Evolutionary conservation across 768 basidiomycete species (phyloP).

Genomic region (Trametes cubensis): DNA sequence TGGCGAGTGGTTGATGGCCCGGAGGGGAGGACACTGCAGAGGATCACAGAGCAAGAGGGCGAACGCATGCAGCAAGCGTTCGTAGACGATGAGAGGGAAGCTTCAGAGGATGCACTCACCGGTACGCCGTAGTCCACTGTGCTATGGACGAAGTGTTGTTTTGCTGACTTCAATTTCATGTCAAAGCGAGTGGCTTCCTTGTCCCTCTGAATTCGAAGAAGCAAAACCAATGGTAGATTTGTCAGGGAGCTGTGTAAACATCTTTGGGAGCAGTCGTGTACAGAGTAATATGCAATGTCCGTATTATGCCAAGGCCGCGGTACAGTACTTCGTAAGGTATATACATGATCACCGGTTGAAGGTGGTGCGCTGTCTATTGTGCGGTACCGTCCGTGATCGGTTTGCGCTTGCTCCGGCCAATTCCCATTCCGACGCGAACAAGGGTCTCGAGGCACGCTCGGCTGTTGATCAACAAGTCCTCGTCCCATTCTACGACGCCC

Average conservation of each 20-base stretch:
- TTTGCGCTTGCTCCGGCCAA: slow-evolving; percentile 50
- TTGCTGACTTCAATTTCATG: too few species aligned
- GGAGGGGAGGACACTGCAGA: not conserved
- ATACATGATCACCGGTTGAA: not conserved
- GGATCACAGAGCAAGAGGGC: slow-evolving; percentile 7
- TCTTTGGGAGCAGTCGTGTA: too few species aligned
- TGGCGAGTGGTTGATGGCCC: slow-evolving; percentile 3
- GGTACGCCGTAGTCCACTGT: too few species aligned
- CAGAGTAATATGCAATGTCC: not conserved
- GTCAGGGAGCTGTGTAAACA: too few species aligned
- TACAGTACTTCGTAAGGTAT: slow-evolving; percentile 13
- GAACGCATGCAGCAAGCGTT: not conserved
- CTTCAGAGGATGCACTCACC: not conserved
- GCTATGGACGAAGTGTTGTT: too few species aligned
- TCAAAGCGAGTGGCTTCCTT: too few species aligned
- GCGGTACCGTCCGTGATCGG: slow-evolving; percentile 14
- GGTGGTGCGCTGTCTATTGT: not conserved
- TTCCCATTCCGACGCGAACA: slow-evolving; percentile 85
- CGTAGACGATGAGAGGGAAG: not conserved
- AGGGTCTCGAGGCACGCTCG: slow-evolving; percentile 85
- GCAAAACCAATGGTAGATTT: too few species aligned
- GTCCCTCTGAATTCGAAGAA: too few species aligned
- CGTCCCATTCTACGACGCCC: slow-evolving; percentile 85
- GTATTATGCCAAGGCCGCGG: not conserved
- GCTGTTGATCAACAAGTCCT: slow-evolving; percentile 86